These are phyloP conservation scores for Huntiella savannae DNA, from an alignment of 2,329 filamentous ascomycete genomes.

Conservation along the genomic window DNA sequence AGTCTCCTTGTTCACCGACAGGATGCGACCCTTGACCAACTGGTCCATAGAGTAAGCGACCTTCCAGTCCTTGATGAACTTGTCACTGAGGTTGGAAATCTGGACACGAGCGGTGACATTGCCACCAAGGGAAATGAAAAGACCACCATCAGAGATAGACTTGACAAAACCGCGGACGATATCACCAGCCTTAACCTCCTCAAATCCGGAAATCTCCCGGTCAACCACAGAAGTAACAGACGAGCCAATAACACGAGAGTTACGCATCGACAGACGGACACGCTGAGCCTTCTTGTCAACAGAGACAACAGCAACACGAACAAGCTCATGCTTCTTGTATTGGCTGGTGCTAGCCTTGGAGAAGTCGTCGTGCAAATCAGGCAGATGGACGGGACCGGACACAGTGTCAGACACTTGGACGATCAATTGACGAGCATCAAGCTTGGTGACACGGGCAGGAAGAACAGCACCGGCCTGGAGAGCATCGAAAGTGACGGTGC, in stretches of 20 bases:
- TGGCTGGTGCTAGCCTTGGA: conserved; percentile 55
- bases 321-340: conserved; percentile 66
- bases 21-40: conserved; percentile 72
- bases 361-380: conserved; percentile 76
- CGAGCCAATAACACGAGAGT: conserved; percentile 64
- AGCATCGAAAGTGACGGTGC: conserved; percentile 44
- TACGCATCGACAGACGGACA: conserved; percentile 60
- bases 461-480: conserved; percentile 65
- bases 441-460: conserved; percentile 66
- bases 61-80: conserved; percentile 91
- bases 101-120: conserved; percentile 67
- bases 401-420: conserved; percentile 69
- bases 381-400: conserved; percentile 60
- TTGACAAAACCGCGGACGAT: conserved; percentile 83
- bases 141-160: conserved; percentile 69
- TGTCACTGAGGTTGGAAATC: conserved; percentile 75
- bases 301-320: conserved; percentile 69
- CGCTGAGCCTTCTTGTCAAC: conserved; percentile 73
- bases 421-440: conserved; percentile 64
- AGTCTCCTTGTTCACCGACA: conserved; percentile 46
- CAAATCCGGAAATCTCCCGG: conserved; percentile 50
- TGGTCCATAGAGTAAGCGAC: conserved; percentile 72
- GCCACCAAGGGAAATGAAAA: conserved; percentile 72
- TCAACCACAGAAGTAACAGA: conserved; percentile 68
- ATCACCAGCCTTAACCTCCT: conserved; percentile 58